These are phyloP conservation scores for Coemansia sp. DNA, from an alignment of 192 early-diverging fungal species.

Conservation along the genomic window DNA sequence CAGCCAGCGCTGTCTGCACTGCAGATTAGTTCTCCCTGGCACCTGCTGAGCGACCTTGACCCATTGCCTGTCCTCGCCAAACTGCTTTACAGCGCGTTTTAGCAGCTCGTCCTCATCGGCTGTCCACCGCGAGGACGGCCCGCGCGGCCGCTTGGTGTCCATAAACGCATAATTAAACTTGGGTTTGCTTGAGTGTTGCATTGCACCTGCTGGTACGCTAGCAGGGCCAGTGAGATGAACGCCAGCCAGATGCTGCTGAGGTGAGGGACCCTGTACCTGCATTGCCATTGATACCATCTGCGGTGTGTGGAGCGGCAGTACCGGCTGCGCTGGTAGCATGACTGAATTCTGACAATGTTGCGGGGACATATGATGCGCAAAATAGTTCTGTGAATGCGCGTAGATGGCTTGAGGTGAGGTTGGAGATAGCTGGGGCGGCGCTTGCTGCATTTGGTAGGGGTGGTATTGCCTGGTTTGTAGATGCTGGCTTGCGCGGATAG, in stretches of 20 bases:
- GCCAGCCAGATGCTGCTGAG: constrained; percentile 11
- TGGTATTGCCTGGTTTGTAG: constrained; percentile 19
- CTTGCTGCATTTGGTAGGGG: constrained; percentile 17
- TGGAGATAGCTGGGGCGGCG: constrained; percentile 20
- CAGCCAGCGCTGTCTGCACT: constrained; percentile 55
- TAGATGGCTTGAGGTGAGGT: constrained; percentile 21
- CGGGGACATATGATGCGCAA: constrained; percentile 12
- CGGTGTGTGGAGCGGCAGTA: constrained; percentile 2
- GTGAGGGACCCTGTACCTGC: constrained; percentile 5
- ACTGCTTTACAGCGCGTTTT: constrained; percentile 43
- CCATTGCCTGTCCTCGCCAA: constrained; percentile 54
- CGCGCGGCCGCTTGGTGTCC: constrained; percentile 50
- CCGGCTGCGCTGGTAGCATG: constrained; percentile 5
- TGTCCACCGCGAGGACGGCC: constrained; percentile 47
- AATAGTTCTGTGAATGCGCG: constrained; percentile 31
- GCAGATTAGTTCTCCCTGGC: constrained; percentile 49
- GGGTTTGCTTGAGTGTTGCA: constrained; percentile 44
- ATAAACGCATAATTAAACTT: constrained; percentile 54
- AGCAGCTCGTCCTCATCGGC: constrained; percentile 41
- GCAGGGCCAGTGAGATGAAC: constrained; percentile 3
- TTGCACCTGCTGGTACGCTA: constrained; percentile 4
- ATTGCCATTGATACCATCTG: constrained; percentile 10
- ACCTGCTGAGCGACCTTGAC: constrained; percentile 53
- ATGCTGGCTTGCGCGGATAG: constrained; percentile 9
- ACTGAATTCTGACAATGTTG: constrained; percentile 6